Conservation (phyloP, 176 grass and related monocot genomes). For the Aegilops bicornis region DNA sequence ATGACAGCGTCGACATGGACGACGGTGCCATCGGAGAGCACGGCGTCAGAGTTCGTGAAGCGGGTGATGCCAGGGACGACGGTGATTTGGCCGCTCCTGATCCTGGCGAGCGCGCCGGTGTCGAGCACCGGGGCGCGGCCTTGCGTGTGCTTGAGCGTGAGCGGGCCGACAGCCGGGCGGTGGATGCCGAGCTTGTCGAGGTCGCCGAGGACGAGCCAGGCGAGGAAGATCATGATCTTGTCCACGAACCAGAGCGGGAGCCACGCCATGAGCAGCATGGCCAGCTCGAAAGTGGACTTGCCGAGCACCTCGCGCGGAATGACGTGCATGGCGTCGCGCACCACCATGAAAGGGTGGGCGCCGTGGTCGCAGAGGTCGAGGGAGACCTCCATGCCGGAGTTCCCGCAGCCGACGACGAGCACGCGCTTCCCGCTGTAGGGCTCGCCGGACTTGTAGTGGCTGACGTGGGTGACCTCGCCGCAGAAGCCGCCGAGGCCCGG, state of each 20-base stretch:
- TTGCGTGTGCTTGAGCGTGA: conserved; percentile 58
- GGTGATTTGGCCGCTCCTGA: conserved; percentile 52
- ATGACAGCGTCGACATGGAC: conserved; percentile 59
- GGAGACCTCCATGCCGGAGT: conserved; percentile 67
- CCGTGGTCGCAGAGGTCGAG: conserved; percentile 41
- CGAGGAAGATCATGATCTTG: conserved; percentile 59
- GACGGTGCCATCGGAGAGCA: conserved; percentile 53
- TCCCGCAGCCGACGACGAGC: conserved; percentile 50
- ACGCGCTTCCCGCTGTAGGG: conserved; percentile 37
- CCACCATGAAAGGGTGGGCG: conserved; percentile 35
- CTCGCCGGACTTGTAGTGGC: conserved; percentile 27
- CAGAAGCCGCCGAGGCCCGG: conserved; percentile 38
- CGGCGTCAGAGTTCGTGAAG: conserved; percentile 37
- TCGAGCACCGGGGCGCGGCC: conserved; percentile 79
- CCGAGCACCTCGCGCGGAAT: conserved; percentile 65
- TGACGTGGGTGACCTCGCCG: conserved; percentile 36
- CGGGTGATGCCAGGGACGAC: conserved; percentile 55
- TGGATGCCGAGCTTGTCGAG: conserved; percentile 54
- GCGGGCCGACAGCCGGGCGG: conserved; percentile 59
- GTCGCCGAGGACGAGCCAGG: conserved; percentile 66
- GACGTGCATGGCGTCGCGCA: conserved; percentile 24
- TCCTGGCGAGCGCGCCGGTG: conserved; percentile 49
- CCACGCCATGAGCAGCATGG: conserved; percentile 69
- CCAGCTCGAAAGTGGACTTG: conserved; percentile 76
- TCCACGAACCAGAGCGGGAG: conserved; percentile 84